Conservation (phyloP, 139 green algal genomes). For the Chlorella ohadii region DNA sequence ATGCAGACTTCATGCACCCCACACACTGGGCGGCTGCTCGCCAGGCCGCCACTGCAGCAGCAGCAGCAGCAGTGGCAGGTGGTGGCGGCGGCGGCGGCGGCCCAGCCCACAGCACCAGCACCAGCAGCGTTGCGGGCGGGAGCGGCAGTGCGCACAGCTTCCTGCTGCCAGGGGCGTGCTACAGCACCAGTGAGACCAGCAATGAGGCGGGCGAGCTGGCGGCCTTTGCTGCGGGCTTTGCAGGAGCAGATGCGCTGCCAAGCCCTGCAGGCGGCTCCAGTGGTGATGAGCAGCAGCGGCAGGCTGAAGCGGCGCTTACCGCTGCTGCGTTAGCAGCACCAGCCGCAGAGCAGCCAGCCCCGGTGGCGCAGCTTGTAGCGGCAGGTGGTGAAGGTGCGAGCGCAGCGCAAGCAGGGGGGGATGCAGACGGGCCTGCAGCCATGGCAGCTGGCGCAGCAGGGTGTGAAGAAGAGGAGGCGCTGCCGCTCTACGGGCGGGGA, state of each 20-base stretch:
- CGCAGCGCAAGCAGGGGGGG: background rate
- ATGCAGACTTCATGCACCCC: constrained; percentile 26
- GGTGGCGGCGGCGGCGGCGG: no score
- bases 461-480: background rate
- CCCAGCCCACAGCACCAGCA: background rate
- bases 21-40: background rate
- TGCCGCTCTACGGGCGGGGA: constrained; percentile 66
- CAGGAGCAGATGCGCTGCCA: no score
- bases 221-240: no score
- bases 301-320: background rate
- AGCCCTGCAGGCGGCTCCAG: no score
- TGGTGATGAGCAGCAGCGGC: background rate
- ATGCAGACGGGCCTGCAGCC: background rate
- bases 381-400: no score
- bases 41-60: background rate
- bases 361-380: background rate
- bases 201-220: background rate
- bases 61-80: background rate
- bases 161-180: background rate
- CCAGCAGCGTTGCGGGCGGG: background rate
- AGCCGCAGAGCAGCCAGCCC: background rate
- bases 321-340: background rate
- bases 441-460: background rate
- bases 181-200: constrained; percentile 20
- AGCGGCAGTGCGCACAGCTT: constrained; percentile 36